Conservation (phyloP, 2,329 filamentous ascomycete genomes). For the Cladosporium sp. region DNA sequence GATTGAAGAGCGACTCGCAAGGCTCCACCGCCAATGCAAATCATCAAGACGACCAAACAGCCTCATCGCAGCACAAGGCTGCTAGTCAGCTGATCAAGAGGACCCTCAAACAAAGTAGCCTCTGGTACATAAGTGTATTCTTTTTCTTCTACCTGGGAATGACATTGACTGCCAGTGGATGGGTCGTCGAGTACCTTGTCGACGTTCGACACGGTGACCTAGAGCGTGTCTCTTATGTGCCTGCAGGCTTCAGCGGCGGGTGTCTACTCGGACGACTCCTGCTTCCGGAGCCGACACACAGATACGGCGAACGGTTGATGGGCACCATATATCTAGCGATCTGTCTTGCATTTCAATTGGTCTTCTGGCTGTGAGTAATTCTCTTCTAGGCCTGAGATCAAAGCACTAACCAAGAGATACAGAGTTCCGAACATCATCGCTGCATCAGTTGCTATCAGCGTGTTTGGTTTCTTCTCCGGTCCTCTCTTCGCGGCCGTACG, state of each 20-base stretch:
- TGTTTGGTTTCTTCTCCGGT: slow-evolving; percentile 56
- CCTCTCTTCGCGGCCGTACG: slow-evolving; percentile 53
- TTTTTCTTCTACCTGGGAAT: slow-evolving; percentile 62
- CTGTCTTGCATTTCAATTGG: slow-evolving; percentile 51
- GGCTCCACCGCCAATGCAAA: not conserved
- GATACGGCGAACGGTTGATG: slow-evolving; percentile 57
- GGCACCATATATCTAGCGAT: slow-evolving; percentile 51
- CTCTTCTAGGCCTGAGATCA: not conserved
- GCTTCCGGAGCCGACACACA: slow-evolving; percentile 46
- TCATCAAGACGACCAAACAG: slow-evolving; percentile 22
- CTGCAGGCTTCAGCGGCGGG: slow-evolving; percentile 58
- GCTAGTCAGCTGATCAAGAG: slow-evolving; percentile 44
- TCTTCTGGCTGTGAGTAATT: slow-evolving; percentile 48
- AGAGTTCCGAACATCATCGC: slow-evolving; percentile 43
- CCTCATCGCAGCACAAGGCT: slow-evolving; percentile 8
- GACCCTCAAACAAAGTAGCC: slow-evolving; percentile 41
- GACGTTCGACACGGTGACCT: slow-evolving; percentile 55
- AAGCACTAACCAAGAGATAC: not conserved
- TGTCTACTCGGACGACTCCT: slow-evolving; percentile 48
- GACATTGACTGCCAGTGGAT: slow-evolving; percentile 55
- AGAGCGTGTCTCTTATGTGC: slow-evolving; percentile 57
- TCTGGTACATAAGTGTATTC: slow-evolving; percentile 59
- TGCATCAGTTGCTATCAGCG: slow-evolving; percentile 51
- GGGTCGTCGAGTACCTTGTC: slow-evolving; percentile 63
- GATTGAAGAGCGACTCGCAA: slow-evolving; percentile 45